Evolutionary conservation across 257 asterid genomes (phyloP), one percentile per base, ranked within the genome.

Genomic region (Oldenlandia corymbosa): DNA sequence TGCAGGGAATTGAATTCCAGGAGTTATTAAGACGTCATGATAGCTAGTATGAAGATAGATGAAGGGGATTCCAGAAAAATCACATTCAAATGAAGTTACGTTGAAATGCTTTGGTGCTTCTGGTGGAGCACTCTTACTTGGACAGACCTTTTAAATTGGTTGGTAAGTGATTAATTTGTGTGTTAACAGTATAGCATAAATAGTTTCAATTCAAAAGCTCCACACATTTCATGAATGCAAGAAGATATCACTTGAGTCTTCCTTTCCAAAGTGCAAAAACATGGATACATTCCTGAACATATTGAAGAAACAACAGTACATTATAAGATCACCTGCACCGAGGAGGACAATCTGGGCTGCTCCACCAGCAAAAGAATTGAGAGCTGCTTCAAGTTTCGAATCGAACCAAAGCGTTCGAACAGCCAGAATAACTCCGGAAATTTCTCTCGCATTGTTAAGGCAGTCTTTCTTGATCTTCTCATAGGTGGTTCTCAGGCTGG

Each of bases 341-440:
- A 92, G 93, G 61, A 92, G 90, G 46, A 92, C 97, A 55, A 92
- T 90, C 65, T 92, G 98, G n/a, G 95, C 78, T 64, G 79, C 84
- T 66, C 86, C 94, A 39, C 80, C 84, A 52, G 64, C 86, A 34
- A 73, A 79, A 4, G 88, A 83, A 58, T 72, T 73, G 80, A 92
- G 70, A 46, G 98, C 95, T 13, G 85, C 93, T 62, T 92, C 95
- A 66, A 92, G 83, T 58, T 83, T 84, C 1, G 94, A 74, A 64
- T 92, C 98, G 27, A 92, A 85, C 97, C 98, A 92, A 51, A 92
- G 95, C 13, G 98, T 92, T 45, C 98, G 67, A 61, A 92, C 88
- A 18, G 98, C 98, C 49, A 92, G 79, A 69, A 92, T 81, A 61
- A 92, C 98, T 53, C 98, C 98, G 0, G 97, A 87, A 20, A 84